A percentile compares a stretch with the other conserved stretches of the same genome.
Conservation (phyloP, 148 eudicot species). For the Nepenthes gracilis region DNA sequence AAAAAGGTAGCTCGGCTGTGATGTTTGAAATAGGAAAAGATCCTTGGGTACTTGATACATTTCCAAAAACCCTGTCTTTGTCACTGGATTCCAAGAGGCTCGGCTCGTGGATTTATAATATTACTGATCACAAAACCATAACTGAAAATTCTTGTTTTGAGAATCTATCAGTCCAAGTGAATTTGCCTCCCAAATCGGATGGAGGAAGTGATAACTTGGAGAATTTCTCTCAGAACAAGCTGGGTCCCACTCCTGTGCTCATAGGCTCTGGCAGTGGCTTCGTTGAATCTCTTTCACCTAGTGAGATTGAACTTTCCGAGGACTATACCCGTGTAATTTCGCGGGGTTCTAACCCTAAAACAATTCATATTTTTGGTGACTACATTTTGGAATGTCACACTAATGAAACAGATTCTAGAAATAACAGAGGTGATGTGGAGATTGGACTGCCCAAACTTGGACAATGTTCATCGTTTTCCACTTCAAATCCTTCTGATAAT, state of each 20-base stretch:
- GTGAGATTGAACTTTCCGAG: constrained; percentile 93
- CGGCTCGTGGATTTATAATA: constrained; percentile 22
- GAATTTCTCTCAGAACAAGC: constrained; percentile 5
- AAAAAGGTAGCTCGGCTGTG: constrained; percentile 49
- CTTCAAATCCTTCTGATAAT: constrained; percentile 28
- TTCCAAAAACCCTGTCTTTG: constrained; percentile 39
- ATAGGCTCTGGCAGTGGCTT: constrained; percentile 17
- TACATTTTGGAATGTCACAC: constrained; percentile 73
- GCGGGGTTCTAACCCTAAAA: constrained; percentile 78
- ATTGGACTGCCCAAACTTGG: constrained; percentile 9
- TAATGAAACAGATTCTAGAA: constrained; percentile 22
- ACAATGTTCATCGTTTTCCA: constrained; percentile 12
- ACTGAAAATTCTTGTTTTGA: constrained; percentile 9
- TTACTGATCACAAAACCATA: constrained; percentile 10
- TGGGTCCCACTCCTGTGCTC: constrained; percentile 9
- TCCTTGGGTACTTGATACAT: constrained; percentile 25
- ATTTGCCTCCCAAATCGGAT: background rate
- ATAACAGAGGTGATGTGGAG: constrained; percentile 21
- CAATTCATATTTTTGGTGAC: constrained; percentile 71
- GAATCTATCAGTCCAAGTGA: constrained; percentile 1
- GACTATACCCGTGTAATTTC: constrained; percentile 85
- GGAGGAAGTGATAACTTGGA: constrained; percentile 13
- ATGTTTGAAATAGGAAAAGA: constrained; percentile 57
- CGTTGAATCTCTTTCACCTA: constrained; percentile 44
- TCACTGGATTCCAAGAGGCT: constrained; percentile 67